Base-by-base conservation (phyloP, 1,284 basidiomycete species). In the Tranzscheliella williamsii region DNA sequence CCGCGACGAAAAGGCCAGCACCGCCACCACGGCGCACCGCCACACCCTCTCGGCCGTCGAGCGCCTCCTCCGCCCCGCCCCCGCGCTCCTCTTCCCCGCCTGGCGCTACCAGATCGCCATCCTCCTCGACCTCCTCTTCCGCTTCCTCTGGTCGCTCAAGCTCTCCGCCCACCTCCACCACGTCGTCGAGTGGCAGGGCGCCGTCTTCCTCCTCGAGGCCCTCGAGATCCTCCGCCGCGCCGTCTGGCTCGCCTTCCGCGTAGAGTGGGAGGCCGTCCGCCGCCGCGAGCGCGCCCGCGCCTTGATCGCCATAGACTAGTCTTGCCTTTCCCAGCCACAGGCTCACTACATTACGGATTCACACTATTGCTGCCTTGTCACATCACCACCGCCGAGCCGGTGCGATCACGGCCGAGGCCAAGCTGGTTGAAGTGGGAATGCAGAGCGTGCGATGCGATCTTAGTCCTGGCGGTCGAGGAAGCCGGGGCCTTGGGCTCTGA, bases 161-260 rank as follows among this genome's bases (percentile, higher is more conserved):
- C 81, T 98, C 21, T 90, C 87, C 5, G 87, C 85, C 38, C 91
- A 97, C 79, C 83, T 96, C 37, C 89, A 94, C 79, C 84, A 87
- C 5, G 84, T 87, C 46, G 82, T 85, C 35, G 89, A 93, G 67
- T 87, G 91, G 42, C 90, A 90, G 73, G 81, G 85, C 9, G 84
- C 89, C 15, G 88, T 95, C 30, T 95, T 97, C 78, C 84, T 87
- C 80, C 84, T 98, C 64, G 93, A 99, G 80, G 83, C 90, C 36
- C 84, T 93, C 32, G 95, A 98, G 80, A 81, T 98, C 27, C 71
- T 91, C 23, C 82, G 95, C 42, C 80, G 95, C 63, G 96, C 91
- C 89, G 84, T 94, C 79, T 99, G 95, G 95, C 89, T 95, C 8
- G 94, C 96, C 78, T 80, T 98, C 64, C 84, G 95, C 16, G 85